phyloP scores from a whole-genome alignment of 805 yeast species.

The Cyberlindnera lachancei region DNA sequence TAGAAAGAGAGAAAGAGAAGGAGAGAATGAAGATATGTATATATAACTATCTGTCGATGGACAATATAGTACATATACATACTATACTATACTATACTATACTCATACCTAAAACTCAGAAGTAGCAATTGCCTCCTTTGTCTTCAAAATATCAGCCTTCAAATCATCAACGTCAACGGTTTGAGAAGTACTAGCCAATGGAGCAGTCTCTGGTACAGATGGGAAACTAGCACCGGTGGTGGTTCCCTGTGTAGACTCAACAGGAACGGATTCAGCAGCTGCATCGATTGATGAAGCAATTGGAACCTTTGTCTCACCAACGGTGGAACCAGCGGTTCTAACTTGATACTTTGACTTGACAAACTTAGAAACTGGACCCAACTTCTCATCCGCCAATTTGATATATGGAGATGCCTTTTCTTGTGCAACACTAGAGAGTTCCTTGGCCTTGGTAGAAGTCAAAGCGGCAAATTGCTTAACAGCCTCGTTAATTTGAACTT shows the following conservation, averaged over 20 bases:
- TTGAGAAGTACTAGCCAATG: constrained; percentile 11
- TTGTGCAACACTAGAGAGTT: constrained; percentile 39
- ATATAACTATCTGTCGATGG: too few relatives aligned
- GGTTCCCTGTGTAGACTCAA: not conserved
- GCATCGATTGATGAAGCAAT: constrained; percentile 9
- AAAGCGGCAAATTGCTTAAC: constrained; percentile 38
- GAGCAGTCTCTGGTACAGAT: constrained; percentile 6
- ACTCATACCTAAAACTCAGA: constrained; percentile 9
- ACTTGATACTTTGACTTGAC: constrained; percentile 43
- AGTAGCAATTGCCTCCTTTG: constrained; percentile 22
- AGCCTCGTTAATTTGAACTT: constrained; percentile 67
- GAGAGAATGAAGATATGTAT: too few relatives aligned
- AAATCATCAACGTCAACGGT: constrained; percentile 24
- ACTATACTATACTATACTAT: too few relatives aligned
- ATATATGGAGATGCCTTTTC: constrained; percentile 55
- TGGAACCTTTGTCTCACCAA: constrained; percentile 26
- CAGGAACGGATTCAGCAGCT: constrained; percentile 3
- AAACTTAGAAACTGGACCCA: constrained; percentile 61
- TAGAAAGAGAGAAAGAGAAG: too few relatives aligned
- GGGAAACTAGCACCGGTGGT: constrained; percentile 10
- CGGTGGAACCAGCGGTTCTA: constrained; percentile 70
- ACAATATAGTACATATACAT: too few relatives aligned
- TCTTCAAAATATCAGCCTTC: constrained; percentile 25
- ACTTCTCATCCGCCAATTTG: constrained; percentile 46
- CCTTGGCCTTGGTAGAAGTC: constrained; percentile 44